Conservation (phyloP, 176 grass and related monocot genomes). For the Oryza australiensis region DNA sequence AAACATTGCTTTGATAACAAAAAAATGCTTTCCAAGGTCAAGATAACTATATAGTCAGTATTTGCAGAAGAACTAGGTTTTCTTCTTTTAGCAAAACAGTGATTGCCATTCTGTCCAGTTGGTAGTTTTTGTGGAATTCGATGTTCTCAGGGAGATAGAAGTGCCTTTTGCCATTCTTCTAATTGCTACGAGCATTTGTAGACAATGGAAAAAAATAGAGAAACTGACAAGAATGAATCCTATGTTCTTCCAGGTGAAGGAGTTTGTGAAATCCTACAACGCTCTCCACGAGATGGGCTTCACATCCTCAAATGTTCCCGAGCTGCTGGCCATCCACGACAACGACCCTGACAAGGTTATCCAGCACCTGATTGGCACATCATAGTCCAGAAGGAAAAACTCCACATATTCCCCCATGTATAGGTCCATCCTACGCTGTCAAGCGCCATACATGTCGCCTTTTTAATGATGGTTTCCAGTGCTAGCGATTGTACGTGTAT, state of each 20-base stretch:
- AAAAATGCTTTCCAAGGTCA: not conserved
- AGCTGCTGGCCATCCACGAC: slow-evolving; percentile 85
- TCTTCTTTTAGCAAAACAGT: not conserved
- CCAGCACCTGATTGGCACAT: slow-evolving; percentile 64
- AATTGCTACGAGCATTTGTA: not conserved
- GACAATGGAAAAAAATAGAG: not conserved
- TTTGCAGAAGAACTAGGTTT: not conserved
- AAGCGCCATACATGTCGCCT: not conserved
- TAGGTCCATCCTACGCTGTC: slow-evolving; percentile 11
- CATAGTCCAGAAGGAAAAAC: slow-evolving; percentile 28
- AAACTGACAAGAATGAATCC: not conserved
- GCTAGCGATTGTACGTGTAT: not conserved
- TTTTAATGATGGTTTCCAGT: not conserved
- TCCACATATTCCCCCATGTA: slow-evolving; percentile 23
- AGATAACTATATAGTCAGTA: not conserved
- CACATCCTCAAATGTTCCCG: slow-evolving; percentile 73
- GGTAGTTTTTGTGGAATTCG: not conserved
- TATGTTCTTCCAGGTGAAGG: slow-evolving; percentile 65
- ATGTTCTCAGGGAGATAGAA: too few species aligned
- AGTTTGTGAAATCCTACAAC: slow-evolving; percentile 97
- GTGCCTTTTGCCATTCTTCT: not conserved
- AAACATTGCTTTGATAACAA: not conserved
- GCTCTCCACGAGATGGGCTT: slow-evolving; percentile 96
- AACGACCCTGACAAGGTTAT: slow-evolving; percentile 93
- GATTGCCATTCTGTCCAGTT: not conserved